A percentile compares a stretch with the other conserved stretches of the same genome.
These are phyloP conservation scores for Pontederia crassipes DNA, from an alignment of 176 grass and related monocot species.

Conservation along the genomic window DNA sequence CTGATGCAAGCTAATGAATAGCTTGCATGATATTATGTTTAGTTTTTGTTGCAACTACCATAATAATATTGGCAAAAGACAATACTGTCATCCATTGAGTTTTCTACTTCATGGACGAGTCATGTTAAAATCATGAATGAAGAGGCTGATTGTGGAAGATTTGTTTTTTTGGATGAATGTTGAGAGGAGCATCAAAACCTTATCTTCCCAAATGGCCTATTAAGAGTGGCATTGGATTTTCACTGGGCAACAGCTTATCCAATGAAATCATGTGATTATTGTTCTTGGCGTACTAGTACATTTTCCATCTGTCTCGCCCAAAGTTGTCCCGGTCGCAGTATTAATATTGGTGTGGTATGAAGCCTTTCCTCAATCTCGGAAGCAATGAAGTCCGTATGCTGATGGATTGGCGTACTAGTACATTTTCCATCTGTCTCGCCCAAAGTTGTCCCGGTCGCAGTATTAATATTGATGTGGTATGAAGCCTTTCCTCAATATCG, in stretches of 20 bases:
- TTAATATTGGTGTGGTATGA: background rate
- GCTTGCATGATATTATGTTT: no score
- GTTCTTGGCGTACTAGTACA: background rate
- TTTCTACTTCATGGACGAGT: background rate
- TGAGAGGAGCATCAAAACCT: background rate
- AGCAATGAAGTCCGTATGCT: background rate
- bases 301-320: background rate
- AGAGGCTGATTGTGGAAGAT: background rate
- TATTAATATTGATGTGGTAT: background rate
- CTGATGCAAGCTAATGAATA: no score
- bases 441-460: background rate
- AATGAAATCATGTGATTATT: background rate
- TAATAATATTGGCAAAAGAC: no score
- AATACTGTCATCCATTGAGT: no score
- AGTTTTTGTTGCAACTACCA: no score
- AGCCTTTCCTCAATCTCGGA: constrained; percentile 1
- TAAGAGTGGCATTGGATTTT: background rate
- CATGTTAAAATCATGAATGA: background rate
- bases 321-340: background rate
- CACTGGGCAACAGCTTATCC: background rate
- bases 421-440: background rate
- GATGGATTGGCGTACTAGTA: constrained; percentile 8
- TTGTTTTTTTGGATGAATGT: background rate
- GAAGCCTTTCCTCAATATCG: constrained; percentile 1
- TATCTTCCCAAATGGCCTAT: background rate